Conservation (phyloP, 2,329 filamentous ascomycete species). For the Pseudopithomyces chartarum region DNA sequence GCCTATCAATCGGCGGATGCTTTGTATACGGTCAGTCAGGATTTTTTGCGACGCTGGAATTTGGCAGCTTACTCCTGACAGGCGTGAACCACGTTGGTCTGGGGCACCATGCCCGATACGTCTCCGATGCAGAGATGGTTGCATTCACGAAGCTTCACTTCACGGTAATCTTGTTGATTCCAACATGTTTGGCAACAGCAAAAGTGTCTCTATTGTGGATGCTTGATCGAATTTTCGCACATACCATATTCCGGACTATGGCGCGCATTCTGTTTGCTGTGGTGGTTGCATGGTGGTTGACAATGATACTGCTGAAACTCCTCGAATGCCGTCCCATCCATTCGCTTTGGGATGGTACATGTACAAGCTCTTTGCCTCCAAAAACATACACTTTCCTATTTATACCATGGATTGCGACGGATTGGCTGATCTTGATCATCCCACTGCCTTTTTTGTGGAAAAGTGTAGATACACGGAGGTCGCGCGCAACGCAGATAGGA, state of each 20-base stretch:
- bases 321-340: constrained; percentile 9
- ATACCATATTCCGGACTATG: constrained; percentile 4
- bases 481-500: constrained; percentile 4
- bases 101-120: not conserved
- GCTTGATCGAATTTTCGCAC: constrained; percentile 4
- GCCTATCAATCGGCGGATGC: constrained; percentile 2
- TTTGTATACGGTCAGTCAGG: not conserved
- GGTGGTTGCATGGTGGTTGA: constrained; percentile 3
- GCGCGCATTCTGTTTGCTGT: not conserved
- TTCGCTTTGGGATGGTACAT: constrained; percentile 7
- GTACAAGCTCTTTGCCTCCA: not conserved
- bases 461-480: not conserved
- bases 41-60: not conserved
- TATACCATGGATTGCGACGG: constrained; percentile 6
- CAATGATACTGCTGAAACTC: constrained; percentile 1
- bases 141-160: constrained; percentile 9
- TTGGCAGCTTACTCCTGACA: not conserved
- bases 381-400: not conserved
- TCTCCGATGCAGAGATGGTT: constrained; percentile 3
- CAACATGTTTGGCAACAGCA: constrained; percentile 10
- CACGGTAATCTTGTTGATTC: constrained; percentile 1
- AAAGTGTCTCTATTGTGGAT: constrained; percentile 10
- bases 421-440: constrained; percentile 5
- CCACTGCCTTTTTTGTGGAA: constrained; percentile 7
- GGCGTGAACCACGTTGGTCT: constrained; percentile 2